Evolutionary conservation across 2,329 filamentous ascomycete species (phyloP), one percentile per base, ranked within the genome.

Genomic region (Ilyonectria destructans): DNA sequence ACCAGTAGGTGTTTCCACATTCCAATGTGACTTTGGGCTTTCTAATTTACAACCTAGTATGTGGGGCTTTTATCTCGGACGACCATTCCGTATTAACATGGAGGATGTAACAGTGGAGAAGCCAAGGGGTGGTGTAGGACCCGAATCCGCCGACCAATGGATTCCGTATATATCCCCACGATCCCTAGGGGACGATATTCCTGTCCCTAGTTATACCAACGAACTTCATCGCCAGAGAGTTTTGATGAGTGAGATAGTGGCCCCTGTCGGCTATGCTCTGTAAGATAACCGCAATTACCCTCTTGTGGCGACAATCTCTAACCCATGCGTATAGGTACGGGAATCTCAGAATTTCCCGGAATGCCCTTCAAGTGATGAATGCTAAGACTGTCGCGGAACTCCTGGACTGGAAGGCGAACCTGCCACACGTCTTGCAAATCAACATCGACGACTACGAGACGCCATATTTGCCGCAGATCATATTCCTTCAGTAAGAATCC

Each of bases 51-150:
- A 15, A 9, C 1, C 4, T 55, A 77, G 75, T 19, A 72, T 74
- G 62, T 75, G 76, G 69, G 68, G 74, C 5, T 75, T 77, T 51
- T 72, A 75, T 33, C 68, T 76, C 4, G 75, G 75, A 15, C 70
- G 74, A 7, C 74, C 73, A 13, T 76, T 75, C 23, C 69, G 75
- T 13, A 74, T 75, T 23, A 74, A 73, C 33, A 74, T 76, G 63
- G 69, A 76, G 23, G 72, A 75, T n/a, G 74, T 75, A 9, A 76
- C 75, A 0, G 72, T 76, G 9, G 49, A 66, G 13, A 73, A 71
- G 37, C 75, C 74, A 10, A 35, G 21, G 17, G 70, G 68, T 6
- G 62, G 59, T 17, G 31, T 55, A 23, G 33, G 19, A 19, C 58
- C 43, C 2, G 57, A 69, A 6, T 40, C 13, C 5, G 21, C 58